Conservation (phyloP, 768 basidiomycete species). For the Tricholomella constricta region DNA sequence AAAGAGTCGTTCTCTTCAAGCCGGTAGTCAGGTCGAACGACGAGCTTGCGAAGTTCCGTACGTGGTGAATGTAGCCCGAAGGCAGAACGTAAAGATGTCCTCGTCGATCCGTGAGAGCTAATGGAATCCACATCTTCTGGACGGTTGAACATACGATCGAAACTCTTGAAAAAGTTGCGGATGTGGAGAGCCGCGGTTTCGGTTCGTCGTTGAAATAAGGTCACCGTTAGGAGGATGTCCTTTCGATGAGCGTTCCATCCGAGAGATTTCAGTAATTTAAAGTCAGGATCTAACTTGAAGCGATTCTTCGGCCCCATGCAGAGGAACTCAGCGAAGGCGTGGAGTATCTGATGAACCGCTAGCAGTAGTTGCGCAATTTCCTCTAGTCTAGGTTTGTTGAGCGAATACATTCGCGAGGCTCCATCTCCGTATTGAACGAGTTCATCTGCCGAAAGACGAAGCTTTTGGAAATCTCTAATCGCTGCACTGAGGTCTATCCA, state of each 20-base stretch:
- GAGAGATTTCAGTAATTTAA: neutral
- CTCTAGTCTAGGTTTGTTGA: no score
- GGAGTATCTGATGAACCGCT: no score
- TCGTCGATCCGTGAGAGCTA: conserved; percentile 9
- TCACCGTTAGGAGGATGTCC: neutral
- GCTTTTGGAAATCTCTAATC: neutral
- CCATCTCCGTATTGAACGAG: neutral
- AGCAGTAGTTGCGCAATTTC: no score
- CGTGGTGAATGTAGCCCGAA: neutral
- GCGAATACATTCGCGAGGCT: neutral
- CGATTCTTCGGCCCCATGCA: neutral
- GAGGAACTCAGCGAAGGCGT: neutral
- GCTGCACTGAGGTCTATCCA: neutral
- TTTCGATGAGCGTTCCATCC: neutral
- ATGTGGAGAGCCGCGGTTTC: neutral
- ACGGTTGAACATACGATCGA: no score
- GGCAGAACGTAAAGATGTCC: neutral
- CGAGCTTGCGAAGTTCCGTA: no score
- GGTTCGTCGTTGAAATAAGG: neutral
- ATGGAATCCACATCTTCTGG: conserved; percentile 9
- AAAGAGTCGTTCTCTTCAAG: neutral
- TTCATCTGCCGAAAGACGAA: neutral
- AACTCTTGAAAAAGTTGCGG: neutral
- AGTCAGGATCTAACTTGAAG: neutral
- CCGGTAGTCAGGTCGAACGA: neutral